Evolutionary conservation across 345 rosid genomes (phyloP).

Genomic region (Melastoma malabathricum): DNA sequence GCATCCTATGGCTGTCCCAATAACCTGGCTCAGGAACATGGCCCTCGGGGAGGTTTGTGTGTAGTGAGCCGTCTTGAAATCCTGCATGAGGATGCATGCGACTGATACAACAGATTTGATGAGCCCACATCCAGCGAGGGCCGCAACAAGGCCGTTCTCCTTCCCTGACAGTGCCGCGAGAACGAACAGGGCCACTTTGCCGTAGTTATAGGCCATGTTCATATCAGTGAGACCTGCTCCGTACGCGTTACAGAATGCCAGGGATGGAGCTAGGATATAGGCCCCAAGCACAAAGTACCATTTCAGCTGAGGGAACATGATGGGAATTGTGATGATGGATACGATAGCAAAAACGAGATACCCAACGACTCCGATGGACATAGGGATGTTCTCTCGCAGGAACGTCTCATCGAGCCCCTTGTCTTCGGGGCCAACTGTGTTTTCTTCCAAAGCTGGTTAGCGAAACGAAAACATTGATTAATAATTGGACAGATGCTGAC

Average conservation of each 20-base stretch:
- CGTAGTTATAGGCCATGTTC: conserved; percentile 97
- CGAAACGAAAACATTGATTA: neutral
- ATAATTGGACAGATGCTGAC: neutral
- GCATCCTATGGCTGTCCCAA: conserved; percentile 72
- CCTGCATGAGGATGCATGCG: conserved; percentile 88
- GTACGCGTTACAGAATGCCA: conserved; percentile 87
- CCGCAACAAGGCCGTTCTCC: conserved; percentile 71
- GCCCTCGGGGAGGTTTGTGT: conserved; percentile 78
- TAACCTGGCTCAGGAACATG: conserved; percentile 73
- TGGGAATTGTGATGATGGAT: conserved; percentile 52
- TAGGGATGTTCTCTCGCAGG: conserved; percentile 57
- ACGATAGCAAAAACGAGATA: conserved; percentile 39
- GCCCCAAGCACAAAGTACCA: conserved; percentile 76
- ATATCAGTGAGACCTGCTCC: conserved; percentile 94
- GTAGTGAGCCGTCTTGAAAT: conserved; percentile 77
- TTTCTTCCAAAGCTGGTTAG: conserved; percentile 10
- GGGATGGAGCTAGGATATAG: conserved; percentile 71
- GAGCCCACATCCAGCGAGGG: conserved; percentile 82
- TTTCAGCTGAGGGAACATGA: conserved; percentile 82
- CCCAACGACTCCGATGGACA: conserved; percentile 58
- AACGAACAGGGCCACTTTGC: conserved; percentile 76
- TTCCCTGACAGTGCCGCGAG: conserved; percentile 68
- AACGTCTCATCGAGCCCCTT: conserved; percentile 50
- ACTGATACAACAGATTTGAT: conserved; percentile 80
- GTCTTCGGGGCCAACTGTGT: conserved; percentile 15